Evolutionary conservation across 1,284 basidiomycete genomes (phyloP).

Genomic region (Marasmius tenuissimus): DNA sequence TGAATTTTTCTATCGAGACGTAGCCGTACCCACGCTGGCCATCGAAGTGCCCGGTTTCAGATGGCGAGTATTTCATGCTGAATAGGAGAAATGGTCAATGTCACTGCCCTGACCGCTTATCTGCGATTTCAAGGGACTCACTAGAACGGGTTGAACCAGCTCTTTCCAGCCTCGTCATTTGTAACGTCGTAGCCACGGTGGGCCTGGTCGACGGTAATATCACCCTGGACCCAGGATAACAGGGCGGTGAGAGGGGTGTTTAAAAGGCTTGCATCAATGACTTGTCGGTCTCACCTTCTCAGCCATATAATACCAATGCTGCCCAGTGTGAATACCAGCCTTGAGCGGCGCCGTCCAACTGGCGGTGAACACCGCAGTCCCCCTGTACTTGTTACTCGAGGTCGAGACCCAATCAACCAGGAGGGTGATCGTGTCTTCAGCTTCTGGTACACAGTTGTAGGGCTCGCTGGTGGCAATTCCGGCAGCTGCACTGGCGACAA

Average conservation of each 20-base stretch:
- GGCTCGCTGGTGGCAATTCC: constrained; percentile 88
- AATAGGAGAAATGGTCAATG: background rate
- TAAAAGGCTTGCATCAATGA: background rate
- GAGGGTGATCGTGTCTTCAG: constrained; percentile 94
- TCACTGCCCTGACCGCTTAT: constrained; percentile 2
- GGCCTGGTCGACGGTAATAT: constrained; percentile 90
- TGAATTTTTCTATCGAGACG: constrained; percentile 90
- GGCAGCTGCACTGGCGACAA: constrained; percentile 84
- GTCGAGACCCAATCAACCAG: constrained; percentile 90
- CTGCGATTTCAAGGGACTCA: constrained; percentile 36
- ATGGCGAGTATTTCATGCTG: constrained; percentile 93
- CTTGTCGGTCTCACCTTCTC: constrained; percentile 61
- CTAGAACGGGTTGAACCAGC: constrained; percentile 91
- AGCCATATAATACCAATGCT: constrained; percentile 94
- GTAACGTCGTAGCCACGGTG: constrained; percentile 90
- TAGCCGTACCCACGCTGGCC: constrained; percentile 91
- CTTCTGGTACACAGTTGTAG: constrained; percentile 80
- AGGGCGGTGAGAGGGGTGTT: background rate
- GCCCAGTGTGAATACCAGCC: constrained; percentile 80
- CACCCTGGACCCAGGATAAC: constrained; percentile 55
- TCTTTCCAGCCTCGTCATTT: constrained; percentile 80
- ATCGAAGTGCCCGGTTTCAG: constrained; percentile 89
- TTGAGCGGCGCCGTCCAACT: constrained; percentile 85
- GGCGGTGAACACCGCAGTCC: constrained; percentile 88
- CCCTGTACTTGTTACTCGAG: constrained; percentile 66